phyloP scores from a whole-genome alignment of 2,329 filamentous ascomycete genomes.

The Clarireedia homoeocarpa region DNA sequence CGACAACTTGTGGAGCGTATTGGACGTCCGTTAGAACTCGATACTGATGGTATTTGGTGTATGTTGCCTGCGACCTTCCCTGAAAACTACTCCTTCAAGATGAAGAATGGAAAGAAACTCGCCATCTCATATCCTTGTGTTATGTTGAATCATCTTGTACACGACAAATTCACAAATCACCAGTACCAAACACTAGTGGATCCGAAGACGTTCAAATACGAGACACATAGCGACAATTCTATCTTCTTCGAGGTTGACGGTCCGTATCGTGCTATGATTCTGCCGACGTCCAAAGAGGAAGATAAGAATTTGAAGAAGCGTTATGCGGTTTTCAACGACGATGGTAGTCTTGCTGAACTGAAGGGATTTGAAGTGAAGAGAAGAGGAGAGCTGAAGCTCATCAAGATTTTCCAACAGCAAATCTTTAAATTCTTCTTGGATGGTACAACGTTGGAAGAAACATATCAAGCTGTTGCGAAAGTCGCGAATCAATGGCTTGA shows the following conservation, averaged over 20 bases:
- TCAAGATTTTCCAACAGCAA: constrained; percentile 99
- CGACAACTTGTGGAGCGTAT: constrained; percentile 88
- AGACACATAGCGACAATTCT: constrained; percentile 96
- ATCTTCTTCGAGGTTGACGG: constrained; percentile 99
- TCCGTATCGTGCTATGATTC: constrained; percentile 93
- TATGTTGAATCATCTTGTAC: constrained; percentile 97
- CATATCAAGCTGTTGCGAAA: constrained; percentile 84
- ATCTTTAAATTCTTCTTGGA: constrained; percentile 99
- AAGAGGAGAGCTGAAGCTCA: constrained; percentile 94
- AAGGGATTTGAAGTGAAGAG: constrained; percentile 98
- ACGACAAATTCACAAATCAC: constrained; percentile 90
- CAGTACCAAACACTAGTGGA: constrained; percentile 92
- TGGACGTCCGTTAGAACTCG: constrained; percentile 84
- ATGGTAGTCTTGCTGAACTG: constrained; percentile 87
- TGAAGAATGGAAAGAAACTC: constrained; percentile 94
- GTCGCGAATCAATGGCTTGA: constrained; percentile 97
- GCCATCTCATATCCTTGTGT: constrained; percentile 97
- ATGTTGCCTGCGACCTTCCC: constrained; percentile 95
- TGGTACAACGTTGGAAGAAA: constrained; percentile 77
- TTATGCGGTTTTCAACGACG: constrained; percentile 98
- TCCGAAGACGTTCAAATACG: constrained; percentile 73
- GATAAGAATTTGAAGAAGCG: constrained; percentile 99
- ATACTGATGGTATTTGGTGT: constrained; percentile 99
- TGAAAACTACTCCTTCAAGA: constrained; percentile 88
- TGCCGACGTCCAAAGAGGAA: constrained; percentile 96